Conservation (phyloP, 495 filamentous ascomycete species). For the Halenospora varia region DNA sequence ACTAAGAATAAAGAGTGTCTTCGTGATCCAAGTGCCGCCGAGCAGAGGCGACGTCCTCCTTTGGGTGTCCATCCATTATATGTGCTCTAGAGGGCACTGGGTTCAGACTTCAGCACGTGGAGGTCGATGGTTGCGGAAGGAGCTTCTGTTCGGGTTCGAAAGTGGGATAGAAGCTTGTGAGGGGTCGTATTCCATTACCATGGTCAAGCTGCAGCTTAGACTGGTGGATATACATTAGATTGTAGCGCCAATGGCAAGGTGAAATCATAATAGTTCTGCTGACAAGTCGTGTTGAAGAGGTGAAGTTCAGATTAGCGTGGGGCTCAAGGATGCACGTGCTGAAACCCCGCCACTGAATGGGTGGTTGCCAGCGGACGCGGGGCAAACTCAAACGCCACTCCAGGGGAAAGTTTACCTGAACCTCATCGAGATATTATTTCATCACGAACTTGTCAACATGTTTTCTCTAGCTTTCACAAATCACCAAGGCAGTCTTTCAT, state of each 20-base stretch:
- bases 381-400: neutral
- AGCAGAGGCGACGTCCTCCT: neutral
- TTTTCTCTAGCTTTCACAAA: no score
- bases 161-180: neutral
- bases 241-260: no score
- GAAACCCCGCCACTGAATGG: neutral
- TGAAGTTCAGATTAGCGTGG: neutral
- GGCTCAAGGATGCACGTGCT: neutral
- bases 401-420: no score
- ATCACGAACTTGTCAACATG: no score
- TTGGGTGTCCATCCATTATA: constrained; percentile 24
- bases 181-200: neutral
- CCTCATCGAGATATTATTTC: no score
- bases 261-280: no score
- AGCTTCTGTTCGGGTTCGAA: neutral
- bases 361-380: neutral
- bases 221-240: no score
- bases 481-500: no score
- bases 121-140: neutral
- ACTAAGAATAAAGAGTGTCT: constrained; percentile 9
- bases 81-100: constrained; percentile 2
- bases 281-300: no score
- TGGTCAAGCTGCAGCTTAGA: neutral
- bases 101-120: neutral
- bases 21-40: constrained; percentile 12